A percentile compares a stretch with the other conserved stretches of the same genome.
Conservation (phyloP, 2,329 filamentous ascomycete genomes). For the Aciculosporium take region DNA sequence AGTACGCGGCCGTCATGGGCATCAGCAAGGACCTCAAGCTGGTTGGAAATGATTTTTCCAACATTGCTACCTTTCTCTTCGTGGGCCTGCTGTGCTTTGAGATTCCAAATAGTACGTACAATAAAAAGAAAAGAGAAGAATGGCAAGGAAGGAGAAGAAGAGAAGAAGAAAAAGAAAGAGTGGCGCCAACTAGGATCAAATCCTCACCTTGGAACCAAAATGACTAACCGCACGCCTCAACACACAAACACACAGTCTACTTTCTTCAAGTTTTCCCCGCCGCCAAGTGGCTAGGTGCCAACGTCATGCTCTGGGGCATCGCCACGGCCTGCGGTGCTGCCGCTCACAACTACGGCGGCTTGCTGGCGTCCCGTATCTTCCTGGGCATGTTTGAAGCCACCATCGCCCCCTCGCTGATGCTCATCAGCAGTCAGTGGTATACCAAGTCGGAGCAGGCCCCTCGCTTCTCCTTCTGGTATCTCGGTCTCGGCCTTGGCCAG, state of each 20-base stretch:
- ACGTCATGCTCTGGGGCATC: constrained; percentile 45
- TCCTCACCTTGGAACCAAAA: too few species aligned
- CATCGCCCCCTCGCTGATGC: constrained; percentile 44
- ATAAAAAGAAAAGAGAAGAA: too few species aligned
- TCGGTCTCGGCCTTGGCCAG: constrained; percentile 44
- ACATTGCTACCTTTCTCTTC: constrained; percentile 47
- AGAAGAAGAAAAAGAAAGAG: too few species aligned
- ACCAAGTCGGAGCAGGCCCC: constrained; percentile 47
- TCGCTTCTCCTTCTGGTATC: constrained; percentile 47
- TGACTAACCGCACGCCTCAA: neutral
- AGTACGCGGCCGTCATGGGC: constrained; percentile 56
- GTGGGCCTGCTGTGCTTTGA: constrained; percentile 46
- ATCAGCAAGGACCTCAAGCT: constrained; percentile 38
- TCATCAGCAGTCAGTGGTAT: constrained; percentile 48
- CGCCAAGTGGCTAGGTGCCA: constrained; percentile 45
- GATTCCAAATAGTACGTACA: constrained; percentile 38
- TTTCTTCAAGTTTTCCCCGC: constrained; percentile 47
- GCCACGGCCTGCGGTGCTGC: constrained; percentile 39
- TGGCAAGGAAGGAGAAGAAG: too few species aligned
- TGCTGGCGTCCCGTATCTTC: constrained; percentile 42
- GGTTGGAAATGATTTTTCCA: constrained; percentile 45
- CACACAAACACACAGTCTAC: constrained; percentile 27
- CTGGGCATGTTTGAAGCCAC: constrained; percentile 47
- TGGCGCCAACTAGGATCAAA: too few species aligned
- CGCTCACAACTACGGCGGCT: constrained; percentile 34